phyloP scores from a whole-genome alignment of 2,329 filamentous ascomycete species.

The Cordyceps militaris region DNA sequence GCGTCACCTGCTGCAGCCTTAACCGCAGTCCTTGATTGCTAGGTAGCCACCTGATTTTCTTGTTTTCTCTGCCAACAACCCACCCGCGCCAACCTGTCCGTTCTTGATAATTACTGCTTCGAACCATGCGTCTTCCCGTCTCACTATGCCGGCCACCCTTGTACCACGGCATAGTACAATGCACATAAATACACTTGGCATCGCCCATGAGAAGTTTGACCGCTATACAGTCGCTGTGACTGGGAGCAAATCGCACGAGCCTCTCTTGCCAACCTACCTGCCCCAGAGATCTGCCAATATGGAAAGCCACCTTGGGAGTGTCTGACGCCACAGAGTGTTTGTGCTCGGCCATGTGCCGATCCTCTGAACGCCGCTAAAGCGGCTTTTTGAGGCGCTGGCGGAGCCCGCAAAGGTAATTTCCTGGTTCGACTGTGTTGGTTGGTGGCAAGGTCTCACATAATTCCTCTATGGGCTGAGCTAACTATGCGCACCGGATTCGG shows the following conservation, averaged over 20 bases:
- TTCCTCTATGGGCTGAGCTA: too few relatives aligned
- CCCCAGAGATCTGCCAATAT: neutral
- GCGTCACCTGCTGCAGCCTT: too few relatives aligned
- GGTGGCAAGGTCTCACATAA: neutral
- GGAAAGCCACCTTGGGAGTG: neutral
- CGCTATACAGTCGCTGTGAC: too few relatives aligned
- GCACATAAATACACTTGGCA: too few relatives aligned
- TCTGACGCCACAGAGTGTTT: neutral
- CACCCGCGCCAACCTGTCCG: too few relatives aligned
- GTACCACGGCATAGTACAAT: neutral
- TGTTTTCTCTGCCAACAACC: neutral
- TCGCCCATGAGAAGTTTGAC: too few relatives aligned
- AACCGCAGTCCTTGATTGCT: neutral
- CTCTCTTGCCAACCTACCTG: too few relatives aligned
- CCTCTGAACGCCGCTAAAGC: neutral
- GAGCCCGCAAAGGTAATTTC: neutral
- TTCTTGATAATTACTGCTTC: too few relatives aligned
- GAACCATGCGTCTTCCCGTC: too few relatives aligned
- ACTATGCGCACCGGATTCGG: too few relatives aligned
- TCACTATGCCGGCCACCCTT: neutral
- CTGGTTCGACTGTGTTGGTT: neutral
- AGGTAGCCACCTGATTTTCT: neutral
- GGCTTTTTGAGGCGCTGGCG: neutral
- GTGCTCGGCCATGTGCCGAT: slow-evolving; percentile 1
- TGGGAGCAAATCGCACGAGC: too few relatives aligned